phyloP scores from a whole-genome alignment of 495 filamentous ascomycete genomes.

The Bryoglossum gracile region DNA sequence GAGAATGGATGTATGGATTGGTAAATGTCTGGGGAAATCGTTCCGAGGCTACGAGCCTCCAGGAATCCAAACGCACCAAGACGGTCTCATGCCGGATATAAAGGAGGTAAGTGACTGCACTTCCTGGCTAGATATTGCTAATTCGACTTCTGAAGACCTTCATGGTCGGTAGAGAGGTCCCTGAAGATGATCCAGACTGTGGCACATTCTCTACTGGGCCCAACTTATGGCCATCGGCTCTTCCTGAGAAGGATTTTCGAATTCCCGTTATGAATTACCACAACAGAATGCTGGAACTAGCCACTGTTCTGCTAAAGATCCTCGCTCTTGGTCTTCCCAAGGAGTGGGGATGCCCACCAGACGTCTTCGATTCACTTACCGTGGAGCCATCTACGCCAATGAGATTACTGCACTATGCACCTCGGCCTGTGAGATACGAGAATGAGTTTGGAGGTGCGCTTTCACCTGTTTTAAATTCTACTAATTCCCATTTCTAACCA shows the following conservation, averaged over 20 bases:
- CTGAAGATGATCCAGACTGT: conserved; percentile 32
- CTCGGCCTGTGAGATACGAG: too few relatives aligned
- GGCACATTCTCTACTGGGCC: conserved; percentile 34
- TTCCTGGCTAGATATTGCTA: too few relatives aligned
- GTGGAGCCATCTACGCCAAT: too few relatives aligned
- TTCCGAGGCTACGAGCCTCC: conserved; percentile 32
- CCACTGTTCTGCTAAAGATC: conserved; percentile 27
- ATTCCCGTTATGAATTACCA: neutral
- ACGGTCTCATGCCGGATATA: neutral
- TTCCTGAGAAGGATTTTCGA: neutral
- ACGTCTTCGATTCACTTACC: too few relatives aligned
- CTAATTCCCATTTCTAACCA: too few relatives aligned
- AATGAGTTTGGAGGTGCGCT: too few relatives aligned
- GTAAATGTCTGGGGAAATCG: conserved; percentile 34
- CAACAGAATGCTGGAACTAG: conserved; percentile 16
- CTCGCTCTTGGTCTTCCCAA: conserved; percentile 36
- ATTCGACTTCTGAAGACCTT: too few relatives aligned
- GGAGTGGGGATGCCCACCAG: too few relatives aligned
- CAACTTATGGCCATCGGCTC: conserved; percentile 39
- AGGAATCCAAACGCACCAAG: conserved; percentile 46
- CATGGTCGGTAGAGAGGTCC: conserved; percentile 42
- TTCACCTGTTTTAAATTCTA: too few relatives aligned
- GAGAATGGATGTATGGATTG: too few relatives aligned
- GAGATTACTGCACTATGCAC: conserved; percentile 41
- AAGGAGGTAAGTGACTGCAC: too few relatives aligned